A percentile compares a stretch with the other conserved stretches of the same genome.
phyloP scores from a whole-genome alignment of 257 asterid genomes.

The Handroanthus guayacan region DNA sequence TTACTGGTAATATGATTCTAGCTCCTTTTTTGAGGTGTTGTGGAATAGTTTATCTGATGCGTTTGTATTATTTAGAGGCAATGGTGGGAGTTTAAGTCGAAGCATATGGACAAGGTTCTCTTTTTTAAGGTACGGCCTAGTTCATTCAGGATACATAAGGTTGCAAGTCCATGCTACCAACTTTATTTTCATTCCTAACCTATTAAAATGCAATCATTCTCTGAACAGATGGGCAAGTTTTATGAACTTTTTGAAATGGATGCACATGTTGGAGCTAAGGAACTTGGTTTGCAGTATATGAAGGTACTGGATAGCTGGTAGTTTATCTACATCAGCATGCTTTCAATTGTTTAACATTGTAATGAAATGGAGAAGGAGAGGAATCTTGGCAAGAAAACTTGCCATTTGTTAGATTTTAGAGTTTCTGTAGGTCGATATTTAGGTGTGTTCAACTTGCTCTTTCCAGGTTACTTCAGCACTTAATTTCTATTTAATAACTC shows the following conservation, averaged over 20 bases:
- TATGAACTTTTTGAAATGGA: constrained; percentile 98
- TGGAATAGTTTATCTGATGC: constrained; percentile 33
- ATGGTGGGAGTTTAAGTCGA: constrained; percentile 99
- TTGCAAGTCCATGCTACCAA: constrained; percentile 25
- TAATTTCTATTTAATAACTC: constrained; percentile 34
- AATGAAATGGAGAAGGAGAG: constrained; percentile 6
- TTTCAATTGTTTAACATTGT: constrained; percentile 11
- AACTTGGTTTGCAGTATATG: constrained; percentile 97
- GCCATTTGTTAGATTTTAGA: constrained; percentile 8
- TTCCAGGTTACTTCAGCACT: constrained; percentile 23
- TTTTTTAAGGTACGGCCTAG: constrained; percentile 80
- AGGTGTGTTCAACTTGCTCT: constrained; percentile 20
- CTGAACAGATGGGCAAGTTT: constrained; percentile 94
- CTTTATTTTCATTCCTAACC: constrained; percentile 27
- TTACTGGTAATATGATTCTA: constrained; percentile 13
- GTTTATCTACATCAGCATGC: constrained; percentile 15
- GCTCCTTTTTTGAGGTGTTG: constrained; percentile 21
- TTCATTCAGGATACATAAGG: constrained; percentile 31
- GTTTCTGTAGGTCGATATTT: constrained; percentile 5
- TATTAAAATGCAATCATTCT: constrained; percentile 18
- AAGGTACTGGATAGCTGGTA: constrained; percentile 62
- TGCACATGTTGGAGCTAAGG: constrained; percentile 97
- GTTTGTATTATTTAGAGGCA: constrained; percentile 70
- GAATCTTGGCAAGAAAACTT: constrained; percentile 7
- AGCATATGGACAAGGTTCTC: constrained; percentile 98